These are phyloP conservation scores for Suaeda aralocaspica DNA, from an alignment of 148 eudicot genomes.

Conservation along the genomic window DNA sequence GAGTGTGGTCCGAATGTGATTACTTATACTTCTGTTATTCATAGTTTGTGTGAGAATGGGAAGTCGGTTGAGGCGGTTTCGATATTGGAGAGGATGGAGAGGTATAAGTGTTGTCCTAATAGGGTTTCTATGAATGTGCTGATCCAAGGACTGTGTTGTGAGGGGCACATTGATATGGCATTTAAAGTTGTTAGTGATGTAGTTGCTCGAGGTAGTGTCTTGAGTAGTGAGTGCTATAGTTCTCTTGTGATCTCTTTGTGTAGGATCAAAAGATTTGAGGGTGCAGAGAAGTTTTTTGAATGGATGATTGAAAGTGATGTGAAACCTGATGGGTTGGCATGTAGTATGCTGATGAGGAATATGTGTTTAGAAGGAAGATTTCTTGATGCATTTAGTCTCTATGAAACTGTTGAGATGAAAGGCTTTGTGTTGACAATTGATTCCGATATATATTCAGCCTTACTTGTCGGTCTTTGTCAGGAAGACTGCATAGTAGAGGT, in stretches of 20 bases:
- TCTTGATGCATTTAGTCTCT: conserved; percentile 56
- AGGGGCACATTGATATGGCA: conserved; percentile 54
- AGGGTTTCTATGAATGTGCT: conserved; percentile 52
- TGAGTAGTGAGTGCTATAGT: conserved; percentile 51
- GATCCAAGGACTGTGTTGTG: conserved; percentile 57
- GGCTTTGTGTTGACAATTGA: conserved; percentile 45
- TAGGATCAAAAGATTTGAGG: conserved; percentile 41
- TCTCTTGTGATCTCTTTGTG: conserved; percentile 49
- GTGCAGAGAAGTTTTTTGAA: conserved; percentile 58
- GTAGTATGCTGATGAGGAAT: conserved; percentile 42
- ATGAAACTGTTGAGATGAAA: conserved; percentile 41
- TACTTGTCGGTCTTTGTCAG: conserved; percentile 60
- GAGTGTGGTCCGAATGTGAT: conserved; percentile 62
- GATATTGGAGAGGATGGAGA: conserved; percentile 60
- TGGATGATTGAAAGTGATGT: conserved; percentile 52
- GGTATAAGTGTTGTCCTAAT: conserved; percentile 50
- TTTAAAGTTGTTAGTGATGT: conserved; percentile 44
- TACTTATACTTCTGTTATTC: conserved; percentile 63
- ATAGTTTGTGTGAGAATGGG: conserved; percentile 53
- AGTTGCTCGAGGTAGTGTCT: conserved; percentile 40
- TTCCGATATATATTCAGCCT: conserved; percentile 49
- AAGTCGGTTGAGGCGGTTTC: conserved; percentile 48
- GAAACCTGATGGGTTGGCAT: conserved; percentile 61
- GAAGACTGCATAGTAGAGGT: conserved; percentile 43
- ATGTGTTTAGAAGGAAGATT: conserved; percentile 47